Conservation (phyloP, 352 stramenopile genomes). For the Globisporangium barbulae region DNA sequence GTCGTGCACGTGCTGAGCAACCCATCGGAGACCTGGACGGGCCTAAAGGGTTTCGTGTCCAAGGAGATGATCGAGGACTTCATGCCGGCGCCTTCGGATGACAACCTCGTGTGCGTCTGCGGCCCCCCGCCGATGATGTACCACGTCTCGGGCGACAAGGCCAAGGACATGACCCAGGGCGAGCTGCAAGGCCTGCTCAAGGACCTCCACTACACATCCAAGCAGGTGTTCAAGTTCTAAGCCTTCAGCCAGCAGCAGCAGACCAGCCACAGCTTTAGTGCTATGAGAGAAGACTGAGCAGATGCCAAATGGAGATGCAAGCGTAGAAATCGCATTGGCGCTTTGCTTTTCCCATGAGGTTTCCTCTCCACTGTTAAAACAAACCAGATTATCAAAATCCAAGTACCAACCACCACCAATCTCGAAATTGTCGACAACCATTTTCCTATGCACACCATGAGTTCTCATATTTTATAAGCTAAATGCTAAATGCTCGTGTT, state of each 20-base stretch:
- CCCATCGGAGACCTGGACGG: conserved; percentile 59
- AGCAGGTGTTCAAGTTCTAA: conserved; percentile 87
- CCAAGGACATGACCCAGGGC: conserved; percentile 82
- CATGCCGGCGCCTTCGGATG: conserved; percentile 74
- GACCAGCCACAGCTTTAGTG: neutral
- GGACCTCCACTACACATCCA: conserved; percentile 73
- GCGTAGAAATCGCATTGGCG: conserved; percentile 15
- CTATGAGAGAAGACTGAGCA: neutral
- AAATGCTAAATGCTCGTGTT: conserved; percentile 44
- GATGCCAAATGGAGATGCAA: conserved; percentile 1
- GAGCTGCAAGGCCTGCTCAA: conserved; percentile 85
- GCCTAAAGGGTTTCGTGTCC: conserved; percentile 67
- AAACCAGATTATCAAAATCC: conserved; percentile 1
- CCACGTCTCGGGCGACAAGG: conserved; percentile 85
- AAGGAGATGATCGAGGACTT: conserved; percentile 84
- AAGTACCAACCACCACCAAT: conserved; percentile 7
- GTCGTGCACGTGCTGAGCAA: conserved; percentile 76
- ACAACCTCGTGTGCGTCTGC: conserved; percentile 87
- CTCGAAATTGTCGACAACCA: conserved; percentile 5
- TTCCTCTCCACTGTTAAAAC: neutral
- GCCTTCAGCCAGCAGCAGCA: neutral
- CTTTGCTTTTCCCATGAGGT: neutral
- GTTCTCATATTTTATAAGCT: no score
- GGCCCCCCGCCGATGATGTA: conserved; percentile 90
- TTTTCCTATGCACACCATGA: neutral